These are phyloP conservation scores for Calonectria crousiana DNA, from an alignment of 2,329 filamentous ascomycete species.

Conservation along the genomic window DNA sequence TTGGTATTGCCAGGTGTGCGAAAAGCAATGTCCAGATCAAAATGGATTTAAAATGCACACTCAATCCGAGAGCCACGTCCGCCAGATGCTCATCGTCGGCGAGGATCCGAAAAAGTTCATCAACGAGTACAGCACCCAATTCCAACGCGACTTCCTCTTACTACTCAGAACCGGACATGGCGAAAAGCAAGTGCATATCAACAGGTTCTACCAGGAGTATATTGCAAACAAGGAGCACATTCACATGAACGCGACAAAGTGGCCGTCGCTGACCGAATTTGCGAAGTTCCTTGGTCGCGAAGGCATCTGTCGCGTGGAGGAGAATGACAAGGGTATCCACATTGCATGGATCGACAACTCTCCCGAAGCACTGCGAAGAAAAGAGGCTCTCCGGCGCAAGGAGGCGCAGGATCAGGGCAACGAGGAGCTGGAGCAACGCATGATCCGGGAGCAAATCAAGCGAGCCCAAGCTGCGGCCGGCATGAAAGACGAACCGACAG, in stretches of 20 bases:
- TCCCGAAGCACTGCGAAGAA: conserved; percentile 82
- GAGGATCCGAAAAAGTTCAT: conserved; percentile 89
- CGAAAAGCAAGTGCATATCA: conserved; percentile 89
- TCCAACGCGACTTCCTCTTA: conserved; percentile 82
- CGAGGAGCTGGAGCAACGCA: conserved; percentile 86
- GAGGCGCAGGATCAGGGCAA: conserved; percentile 91
- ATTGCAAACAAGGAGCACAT: conserved; percentile 89
- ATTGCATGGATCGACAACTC: conserved; percentile 94
- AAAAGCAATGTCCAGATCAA: conserved; percentile 75
- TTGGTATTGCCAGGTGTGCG: conserved; percentile 92
- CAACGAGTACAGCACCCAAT: conserved; percentile 84
- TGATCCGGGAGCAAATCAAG: conserved; percentile 87
- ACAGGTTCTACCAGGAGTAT: conserved; percentile 95
- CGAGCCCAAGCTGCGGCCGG: conserved; percentile 71
- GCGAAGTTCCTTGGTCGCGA: conserved; percentile 88
- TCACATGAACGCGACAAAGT: conserved; percentile 94
- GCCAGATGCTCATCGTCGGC: conserved; percentile 89
- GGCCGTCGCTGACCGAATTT: conserved; percentile 90
- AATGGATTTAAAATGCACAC: conserved; percentile 95
- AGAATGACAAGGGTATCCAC: conserved; percentile 86
- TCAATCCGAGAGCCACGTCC: conserved; percentile 85
- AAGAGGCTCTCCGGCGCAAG: conserved; percentile 85
- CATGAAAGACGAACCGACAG: conserved; percentile 54
- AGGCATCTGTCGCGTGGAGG: conserved; percentile 90
- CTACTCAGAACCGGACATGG: conserved; percentile 87